These are phyloP conservation scores for Dendrocalamus sinicus DNA, from an alignment of 176 grass and related monocot species.

Conservation along the genomic window DNA sequence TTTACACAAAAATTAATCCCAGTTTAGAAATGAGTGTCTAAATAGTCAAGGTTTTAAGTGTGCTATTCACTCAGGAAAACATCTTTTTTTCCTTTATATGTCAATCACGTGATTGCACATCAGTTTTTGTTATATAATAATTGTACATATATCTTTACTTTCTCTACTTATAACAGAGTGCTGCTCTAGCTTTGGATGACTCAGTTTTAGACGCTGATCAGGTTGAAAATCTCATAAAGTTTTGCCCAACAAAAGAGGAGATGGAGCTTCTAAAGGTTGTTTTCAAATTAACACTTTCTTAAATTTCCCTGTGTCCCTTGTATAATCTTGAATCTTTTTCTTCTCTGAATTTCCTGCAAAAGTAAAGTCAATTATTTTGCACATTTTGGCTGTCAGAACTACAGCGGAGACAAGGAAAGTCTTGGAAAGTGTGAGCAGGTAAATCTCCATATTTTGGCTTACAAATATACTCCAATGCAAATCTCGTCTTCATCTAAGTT, in stretches of 20 bases:
- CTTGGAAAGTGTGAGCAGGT: constrained; percentile 99
- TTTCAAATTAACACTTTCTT: constrained; percentile 27
- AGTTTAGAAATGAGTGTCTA: not conserved
- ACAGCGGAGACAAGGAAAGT: constrained; percentile 69
- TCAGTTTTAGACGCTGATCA: constrained; percentile 92
- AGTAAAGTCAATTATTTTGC: constrained; percentile 52
- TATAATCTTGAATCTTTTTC: constrained; percentile 39
- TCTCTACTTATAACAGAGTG: constrained; percentile 59
- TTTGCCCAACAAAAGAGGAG: constrained; percentile 98
- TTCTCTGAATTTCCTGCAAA: constrained; percentile 46
- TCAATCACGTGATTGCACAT: constrained; percentile 17
- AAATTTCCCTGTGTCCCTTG: constrained; percentile 19
- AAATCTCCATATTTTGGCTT: constrained; percentile 47
- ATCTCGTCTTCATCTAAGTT: constrained; percentile 20
- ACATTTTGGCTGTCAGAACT: constrained; percentile 62
- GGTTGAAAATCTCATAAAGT: constrained; percentile 94
- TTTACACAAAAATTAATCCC: constrained; percentile 14
- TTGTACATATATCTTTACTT: constrained; percentile 35
- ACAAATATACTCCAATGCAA: constrained; percentile 14
- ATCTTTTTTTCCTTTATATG: not conserved
- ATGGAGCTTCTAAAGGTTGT: constrained; percentile 96
- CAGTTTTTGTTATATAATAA: constrained; percentile 1
- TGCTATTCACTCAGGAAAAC: not conserved
- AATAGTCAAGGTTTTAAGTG: constrained; percentile 26
- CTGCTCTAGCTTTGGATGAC: constrained; percentile 86